A percentile compares a stretch with the other conserved stretches of the same genome.
phyloP scores from a whole-genome alignment of 177 flowering plant genomes.

The Telopea speciosissima region DNA sequence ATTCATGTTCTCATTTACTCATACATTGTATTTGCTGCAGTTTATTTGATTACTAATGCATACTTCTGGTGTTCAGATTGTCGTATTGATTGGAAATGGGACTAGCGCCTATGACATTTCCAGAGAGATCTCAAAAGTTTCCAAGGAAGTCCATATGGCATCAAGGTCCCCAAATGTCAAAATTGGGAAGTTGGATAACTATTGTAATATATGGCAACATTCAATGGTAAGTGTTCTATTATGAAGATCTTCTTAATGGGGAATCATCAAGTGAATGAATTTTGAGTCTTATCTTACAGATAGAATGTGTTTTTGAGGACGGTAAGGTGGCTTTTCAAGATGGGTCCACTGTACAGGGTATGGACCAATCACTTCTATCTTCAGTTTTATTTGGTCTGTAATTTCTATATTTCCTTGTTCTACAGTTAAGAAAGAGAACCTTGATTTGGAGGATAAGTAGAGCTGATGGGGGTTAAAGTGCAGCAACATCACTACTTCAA shows the following conservation, averaged over 20 bases:
- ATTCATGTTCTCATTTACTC: no score
- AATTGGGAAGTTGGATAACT: slow-evolving; percentile 16
- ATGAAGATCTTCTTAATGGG: neutral
- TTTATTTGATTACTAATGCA: neutral
- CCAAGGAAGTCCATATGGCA: slow-evolving; percentile 21
- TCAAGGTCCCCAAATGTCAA: slow-evolving; percentile 17
- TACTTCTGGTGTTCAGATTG: slow-evolving; percentile 15
- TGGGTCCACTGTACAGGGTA: slow-evolving; percentile 59
- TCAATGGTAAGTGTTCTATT: slow-evolving; percentile 19
- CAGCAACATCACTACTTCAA: no score
- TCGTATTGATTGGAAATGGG: slow-evolving; percentile 28
- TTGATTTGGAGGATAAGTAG: neutral
- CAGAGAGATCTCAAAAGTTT: slow-evolving; percentile 19
- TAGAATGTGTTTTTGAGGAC: slow-evolving; percentile 27
- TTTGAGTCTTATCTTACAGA: slow-evolving; percentile 23
- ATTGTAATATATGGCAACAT: slow-evolving; percentile 35
- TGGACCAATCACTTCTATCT: neutral
- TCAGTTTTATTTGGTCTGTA: no score
- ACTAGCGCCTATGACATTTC: slow-evolving; percentile 36
- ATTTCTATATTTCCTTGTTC: no score
- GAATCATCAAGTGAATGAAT: no score
- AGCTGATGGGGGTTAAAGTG: no score
- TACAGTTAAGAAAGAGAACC: neutral
- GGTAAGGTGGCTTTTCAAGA: slow-evolving; percentile 37
- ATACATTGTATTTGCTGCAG: neutral